Percentiles rank a stretch among this genome's conserved stretches.
These are phyloP conservation scores for Quercus rubra DNA, from an alignment of 306 rosid species.

Conservation along the genomic window DNA sequence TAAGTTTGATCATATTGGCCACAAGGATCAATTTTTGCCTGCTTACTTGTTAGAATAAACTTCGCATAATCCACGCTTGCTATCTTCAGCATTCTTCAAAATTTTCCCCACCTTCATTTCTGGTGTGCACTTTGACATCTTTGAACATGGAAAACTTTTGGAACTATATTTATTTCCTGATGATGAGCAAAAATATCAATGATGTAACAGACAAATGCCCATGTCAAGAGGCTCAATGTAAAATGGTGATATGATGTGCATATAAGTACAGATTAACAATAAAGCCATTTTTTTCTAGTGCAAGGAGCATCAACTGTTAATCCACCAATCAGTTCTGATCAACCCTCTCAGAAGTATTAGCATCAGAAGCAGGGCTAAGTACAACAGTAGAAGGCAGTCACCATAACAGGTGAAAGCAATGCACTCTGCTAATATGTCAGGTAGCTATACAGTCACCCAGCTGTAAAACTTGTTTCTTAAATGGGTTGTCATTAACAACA, in stretches of 20 bases:
- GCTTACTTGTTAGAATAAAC: conserved; percentile 44
- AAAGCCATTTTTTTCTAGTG: background rate
- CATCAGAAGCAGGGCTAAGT: background rate
- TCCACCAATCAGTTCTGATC: background rate
- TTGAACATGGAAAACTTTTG: conserved; percentile 15
- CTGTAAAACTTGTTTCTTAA: background rate
- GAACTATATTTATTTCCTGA: conserved; percentile 26
- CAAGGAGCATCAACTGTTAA: background rate
- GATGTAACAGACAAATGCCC: background rate
- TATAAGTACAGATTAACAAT: background rate
- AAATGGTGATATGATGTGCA: background rate
- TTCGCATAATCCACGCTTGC: conserved; percentile 31
- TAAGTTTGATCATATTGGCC: background rate
- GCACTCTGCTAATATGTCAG: background rate
- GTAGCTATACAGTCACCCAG: background rate
- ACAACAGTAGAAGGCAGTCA: background rate
- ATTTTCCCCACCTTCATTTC: conserved; percentile 30
- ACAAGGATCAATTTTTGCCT: background rate
- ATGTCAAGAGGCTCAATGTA: background rate
- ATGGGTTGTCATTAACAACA: background rate
- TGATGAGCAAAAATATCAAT: conserved; percentile 17
- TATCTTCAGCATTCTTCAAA: conserved; percentile 35
- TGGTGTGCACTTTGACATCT: conserved; percentile 30
- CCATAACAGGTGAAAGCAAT: background rate
- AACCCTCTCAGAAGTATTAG: background rate